Evolutionary conservation across 495 filamentous ascomycete genomes (phyloP).

Genomic region (Penicillium maclennaniae): DNA sequence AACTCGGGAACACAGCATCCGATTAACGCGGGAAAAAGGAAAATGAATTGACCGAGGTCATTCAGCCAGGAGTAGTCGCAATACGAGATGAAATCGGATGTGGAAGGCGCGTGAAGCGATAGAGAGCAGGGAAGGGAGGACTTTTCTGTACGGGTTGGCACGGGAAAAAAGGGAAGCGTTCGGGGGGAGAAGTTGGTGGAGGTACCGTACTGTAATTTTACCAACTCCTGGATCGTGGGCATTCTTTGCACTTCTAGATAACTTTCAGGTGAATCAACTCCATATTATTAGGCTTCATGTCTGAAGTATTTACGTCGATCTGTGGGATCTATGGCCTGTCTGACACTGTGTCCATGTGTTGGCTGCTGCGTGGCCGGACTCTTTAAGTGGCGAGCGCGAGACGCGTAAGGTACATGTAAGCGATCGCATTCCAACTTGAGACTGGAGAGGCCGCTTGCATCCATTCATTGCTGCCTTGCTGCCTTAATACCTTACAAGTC

Average conservation of each 20-base stretch:
- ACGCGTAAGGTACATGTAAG: constrained; percentile 13
- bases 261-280: background rate
- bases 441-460: constrained; percentile 10
- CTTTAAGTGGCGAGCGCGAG: background rate
- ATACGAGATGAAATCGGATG: constrained; percentile 51
- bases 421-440: constrained; percentile 1
- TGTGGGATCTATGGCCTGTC: background rate
- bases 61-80: constrained; percentile 51
- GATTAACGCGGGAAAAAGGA: constrained; percentile 53
- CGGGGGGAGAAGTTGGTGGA: constrained; percentile 12
- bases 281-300: background rate
- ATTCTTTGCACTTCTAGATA: background rate
- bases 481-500: background rate
- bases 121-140: constrained; percentile 35
- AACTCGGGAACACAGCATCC: constrained; percentile 54
- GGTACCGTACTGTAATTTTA: constrained; percentile 11
- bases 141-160: constrained; percentile 34
- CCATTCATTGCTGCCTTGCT: background rate
- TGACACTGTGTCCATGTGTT: background rate
- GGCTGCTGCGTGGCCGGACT: background rate
- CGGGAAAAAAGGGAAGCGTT: constrained; percentile 25
- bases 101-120: constrained; percentile 45
- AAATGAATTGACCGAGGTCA: constrained; percentile 44
- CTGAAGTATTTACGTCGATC: background rate
- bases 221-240: background rate